Evolutionary conservation across 2,329 filamentous ascomycete genomes (phyloP).

Genomic region (Ophiostoma ips): DNA sequence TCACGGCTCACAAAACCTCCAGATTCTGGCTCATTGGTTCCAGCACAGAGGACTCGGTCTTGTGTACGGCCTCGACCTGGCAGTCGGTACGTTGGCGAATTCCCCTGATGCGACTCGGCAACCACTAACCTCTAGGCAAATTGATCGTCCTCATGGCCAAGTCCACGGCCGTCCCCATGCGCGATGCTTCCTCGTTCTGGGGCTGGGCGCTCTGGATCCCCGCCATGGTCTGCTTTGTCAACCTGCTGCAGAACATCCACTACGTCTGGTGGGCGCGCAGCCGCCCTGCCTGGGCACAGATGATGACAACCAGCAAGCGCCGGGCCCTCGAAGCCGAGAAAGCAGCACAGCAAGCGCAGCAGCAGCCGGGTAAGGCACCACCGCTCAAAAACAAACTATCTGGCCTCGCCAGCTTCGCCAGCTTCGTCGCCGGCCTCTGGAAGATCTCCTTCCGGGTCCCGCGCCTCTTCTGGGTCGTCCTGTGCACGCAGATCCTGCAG

Average conservation of each 20-base stretch:
- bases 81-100: too few species aligned
- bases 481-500: conserved; percentile 16
- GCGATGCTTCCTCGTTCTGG: conserved; percentile 17
- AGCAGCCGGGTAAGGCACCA: neutral
- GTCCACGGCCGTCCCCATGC: conserved; percentile 17
- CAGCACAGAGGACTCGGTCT: conserved; percentile 14
- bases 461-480: conserved; percentile 17
- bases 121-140: conserved; percentile 17
- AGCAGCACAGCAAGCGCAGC: neutral
- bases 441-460: conserved; percentile 8
- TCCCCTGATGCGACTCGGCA: too few species aligned
- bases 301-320: conserved; percentile 13
- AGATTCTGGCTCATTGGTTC: conserved; percentile 19
- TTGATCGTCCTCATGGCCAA: conserved; percentile 16
- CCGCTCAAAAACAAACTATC: neutral
- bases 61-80: conserved; percentile 16
- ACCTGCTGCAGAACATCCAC: conserved; percentile 7
- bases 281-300: conserved; percentile 16
- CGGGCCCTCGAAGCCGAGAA: neutral
- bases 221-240: conserved; percentile 8
- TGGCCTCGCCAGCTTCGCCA: too few species aligned
- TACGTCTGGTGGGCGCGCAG: conserved; percentile 15
- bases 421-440: conserved; percentile 5
- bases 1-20: neutral
- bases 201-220: conserved; percentile 19